Conservation (phyloP, 1,284 basidiomycete genomes). For the Waitea zeae region DNA sequence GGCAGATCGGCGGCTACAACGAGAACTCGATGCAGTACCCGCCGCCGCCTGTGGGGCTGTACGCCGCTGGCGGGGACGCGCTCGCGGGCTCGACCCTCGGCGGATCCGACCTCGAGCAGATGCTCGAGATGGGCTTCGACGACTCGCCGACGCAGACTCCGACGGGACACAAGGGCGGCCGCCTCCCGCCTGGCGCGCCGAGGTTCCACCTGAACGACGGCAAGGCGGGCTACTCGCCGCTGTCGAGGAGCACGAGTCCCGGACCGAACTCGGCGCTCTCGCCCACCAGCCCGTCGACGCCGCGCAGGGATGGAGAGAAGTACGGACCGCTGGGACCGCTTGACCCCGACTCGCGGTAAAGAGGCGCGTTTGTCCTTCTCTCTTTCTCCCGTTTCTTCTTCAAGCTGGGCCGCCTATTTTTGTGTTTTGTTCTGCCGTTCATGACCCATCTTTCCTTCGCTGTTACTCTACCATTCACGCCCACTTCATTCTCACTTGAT, state of each 20-base stretch:
- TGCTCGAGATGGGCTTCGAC: slow-evolving; percentile 80
- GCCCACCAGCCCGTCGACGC: slow-evolving; percentile 16
- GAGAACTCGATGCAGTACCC: slow-evolving; percentile 66
- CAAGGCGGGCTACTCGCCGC: slow-evolving; percentile 31
- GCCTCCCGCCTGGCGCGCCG: slow-evolving; percentile 16
- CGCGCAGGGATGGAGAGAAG: too few species aligned
- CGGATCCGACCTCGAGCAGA: slow-evolving; percentile 68
- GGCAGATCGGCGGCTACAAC: slow-evolving; percentile 77
- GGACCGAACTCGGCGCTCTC: slow-evolving; percentile 34
- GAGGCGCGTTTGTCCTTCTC: too few species aligned
- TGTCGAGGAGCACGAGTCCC: too few species aligned
- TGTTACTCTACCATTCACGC: too few species aligned
- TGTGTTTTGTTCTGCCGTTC: too few species aligned
- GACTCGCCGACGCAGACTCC: slow-evolving; percentile 24
- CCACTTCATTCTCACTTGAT: too few species aligned
- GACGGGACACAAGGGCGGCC: slow-evolving; percentile 19
- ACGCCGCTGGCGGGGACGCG: slow-evolving; percentile 24
- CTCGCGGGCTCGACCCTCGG: slow-evolving; percentile 48
- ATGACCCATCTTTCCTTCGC: too few species aligned
- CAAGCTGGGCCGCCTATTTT: too few species aligned
- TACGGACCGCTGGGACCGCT: too few species aligned
- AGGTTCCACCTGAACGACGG: slow-evolving; percentile 49
- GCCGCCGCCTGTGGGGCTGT: slow-evolving; percentile 66
- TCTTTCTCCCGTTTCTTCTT: too few species aligned
- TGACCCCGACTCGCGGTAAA: too few species aligned